Percentiles rank a stretch among this genome's conserved stretches.
Conservation (phyloP, 345 rosid genomes). For the Gossypium thurberi region DNA sequence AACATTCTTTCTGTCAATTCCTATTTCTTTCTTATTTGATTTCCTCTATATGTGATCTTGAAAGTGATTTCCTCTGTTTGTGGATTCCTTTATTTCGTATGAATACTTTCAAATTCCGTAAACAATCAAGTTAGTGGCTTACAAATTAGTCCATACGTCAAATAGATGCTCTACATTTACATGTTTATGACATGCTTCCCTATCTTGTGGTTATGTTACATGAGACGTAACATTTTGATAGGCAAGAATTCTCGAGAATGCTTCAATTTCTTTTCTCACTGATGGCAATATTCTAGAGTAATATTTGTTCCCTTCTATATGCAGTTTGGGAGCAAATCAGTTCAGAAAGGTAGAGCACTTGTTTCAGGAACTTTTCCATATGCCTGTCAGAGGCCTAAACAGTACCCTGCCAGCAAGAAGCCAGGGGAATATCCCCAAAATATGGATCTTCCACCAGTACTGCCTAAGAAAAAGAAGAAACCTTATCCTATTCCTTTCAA, state of each 20-base stretch:
- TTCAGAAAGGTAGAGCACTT: constrained; percentile 19
- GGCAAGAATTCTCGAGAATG: background rate
- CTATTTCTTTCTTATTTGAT: constrained; percentile 1
- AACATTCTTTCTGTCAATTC: constrained; percentile 5
- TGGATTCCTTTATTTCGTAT: background rate
- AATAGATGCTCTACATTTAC: background rate
- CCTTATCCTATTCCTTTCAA: constrained; percentile 70
- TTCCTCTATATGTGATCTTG: constrained; percentile 2
- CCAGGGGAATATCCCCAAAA: constrained; percentile 43
- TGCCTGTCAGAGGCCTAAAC: constrained; percentile 32
- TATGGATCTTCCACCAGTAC: constrained; percentile 66
- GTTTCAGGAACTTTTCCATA: constrained; percentile 29
- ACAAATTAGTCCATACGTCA: background rate
- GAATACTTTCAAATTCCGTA: background rate
- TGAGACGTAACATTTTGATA: background rate
- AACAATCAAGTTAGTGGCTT: background rate
- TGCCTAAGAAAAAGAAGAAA: constrained; percentile 79
- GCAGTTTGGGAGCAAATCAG: constrained; percentile 33
- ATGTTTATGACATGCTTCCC: background rate
- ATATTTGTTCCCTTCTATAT: constrained; percentile 1
- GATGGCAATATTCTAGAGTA: background rate
- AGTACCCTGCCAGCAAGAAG: constrained; percentile 20
- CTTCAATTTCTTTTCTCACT: background rate
- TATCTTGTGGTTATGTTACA: background rate
- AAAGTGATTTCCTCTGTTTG: background rate